phyloP scores from a whole-genome alignment of 192 early-diverging fungal species.

The Glomus cerebriforme region DNA sequence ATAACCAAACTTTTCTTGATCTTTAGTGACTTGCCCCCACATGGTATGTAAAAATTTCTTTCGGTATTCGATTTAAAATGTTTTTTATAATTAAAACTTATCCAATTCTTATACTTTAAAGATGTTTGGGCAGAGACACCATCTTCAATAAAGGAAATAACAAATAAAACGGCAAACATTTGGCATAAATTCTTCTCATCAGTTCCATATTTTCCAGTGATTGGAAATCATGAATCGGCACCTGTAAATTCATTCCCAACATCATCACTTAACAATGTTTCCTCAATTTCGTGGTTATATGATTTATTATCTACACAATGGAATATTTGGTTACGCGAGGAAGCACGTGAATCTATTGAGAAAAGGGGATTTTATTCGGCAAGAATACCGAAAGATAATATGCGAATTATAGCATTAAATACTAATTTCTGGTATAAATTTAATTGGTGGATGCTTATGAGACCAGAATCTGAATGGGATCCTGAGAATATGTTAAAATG shows the following conservation, averaged over 20 bases:
- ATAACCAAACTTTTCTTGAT: neutral
- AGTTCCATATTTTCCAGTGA: conserved; percentile 16
- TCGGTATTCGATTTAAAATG: neutral
- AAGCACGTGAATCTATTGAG: conserved; percentile 42
- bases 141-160: neutral
- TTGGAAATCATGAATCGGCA: conserved; percentile 30
- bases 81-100: neutral
- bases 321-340: conserved; percentile 51
- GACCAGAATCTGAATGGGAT: conserved; percentile 43
- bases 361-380: conserved; percentile 54
- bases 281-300: conserved; percentile 48
- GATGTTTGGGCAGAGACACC: conserved; percentile 30
- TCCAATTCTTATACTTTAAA: neutral
- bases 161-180: neutral
- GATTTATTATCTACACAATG: conserved; percentile 48
- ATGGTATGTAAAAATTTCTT: conserved; percentile 4
- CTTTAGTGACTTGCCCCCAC: conserved; percentile 26
- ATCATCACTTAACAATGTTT: neutral
- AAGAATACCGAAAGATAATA: conserved; percentile 42
- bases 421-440: conserved; percentile 62
- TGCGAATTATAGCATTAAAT: conserved; percentile 56
- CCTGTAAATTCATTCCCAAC: conserved; percentile 31
- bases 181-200: conserved; percentile 1
- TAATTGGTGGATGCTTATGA: conserved; percentile 56
- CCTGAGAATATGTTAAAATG: conserved; percentile 55